Percentiles rank a stretch among this genome's conserved stretches.
phyloP scores from a whole-genome alignment of 202 grass and related monocot species.

The Alloteropsis angusta region DNA sequence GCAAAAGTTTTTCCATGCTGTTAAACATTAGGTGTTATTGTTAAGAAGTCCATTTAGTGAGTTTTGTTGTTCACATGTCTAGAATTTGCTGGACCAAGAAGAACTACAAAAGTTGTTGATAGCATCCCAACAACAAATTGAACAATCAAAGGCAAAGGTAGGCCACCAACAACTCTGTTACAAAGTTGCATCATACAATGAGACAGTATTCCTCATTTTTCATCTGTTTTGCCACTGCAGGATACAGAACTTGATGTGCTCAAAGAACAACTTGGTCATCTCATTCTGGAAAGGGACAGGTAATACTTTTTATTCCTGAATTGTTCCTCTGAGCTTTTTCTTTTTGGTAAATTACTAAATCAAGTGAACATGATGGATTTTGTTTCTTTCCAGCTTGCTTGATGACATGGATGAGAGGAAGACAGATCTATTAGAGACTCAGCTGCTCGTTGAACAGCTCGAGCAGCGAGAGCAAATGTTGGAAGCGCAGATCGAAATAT shows the following conservation, averaged over 20 bases:
- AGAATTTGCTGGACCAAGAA: conserved; percentile 72
- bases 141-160: conserved; percentile 76
- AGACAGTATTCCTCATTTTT: not conserved
- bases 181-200: not conserved
- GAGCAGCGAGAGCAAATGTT: conserved; percentile 67
- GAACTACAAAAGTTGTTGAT: conserved; percentile 60
- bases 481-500: conserved; percentile 54
- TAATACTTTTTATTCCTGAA: not conserved
- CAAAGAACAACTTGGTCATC: conserved; percentile 45
- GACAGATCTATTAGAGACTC: conserved; percentile 38
- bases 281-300: conserved; percentile 60
- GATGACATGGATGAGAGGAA: conserved; percentile 67
- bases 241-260: conserved; percentile 56
- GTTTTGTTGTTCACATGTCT: conserved; percentile 8
- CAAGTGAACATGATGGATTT: not conserved
- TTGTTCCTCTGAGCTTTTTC: not conserved
- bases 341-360: not conserved
- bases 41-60: not conserved
- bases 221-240: conserved; percentile 31
- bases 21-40: not conserved
- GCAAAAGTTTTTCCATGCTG: not conserved
- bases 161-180: conserved; percentile 3
- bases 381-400: conserved; percentile 44
- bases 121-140: conserved; percentile 55
- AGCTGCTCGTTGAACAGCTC: conserved; percentile 60